Conservation (phyloP, 1,139 yeast genomes). For the Scheffersomyces stambukii region DNA sequence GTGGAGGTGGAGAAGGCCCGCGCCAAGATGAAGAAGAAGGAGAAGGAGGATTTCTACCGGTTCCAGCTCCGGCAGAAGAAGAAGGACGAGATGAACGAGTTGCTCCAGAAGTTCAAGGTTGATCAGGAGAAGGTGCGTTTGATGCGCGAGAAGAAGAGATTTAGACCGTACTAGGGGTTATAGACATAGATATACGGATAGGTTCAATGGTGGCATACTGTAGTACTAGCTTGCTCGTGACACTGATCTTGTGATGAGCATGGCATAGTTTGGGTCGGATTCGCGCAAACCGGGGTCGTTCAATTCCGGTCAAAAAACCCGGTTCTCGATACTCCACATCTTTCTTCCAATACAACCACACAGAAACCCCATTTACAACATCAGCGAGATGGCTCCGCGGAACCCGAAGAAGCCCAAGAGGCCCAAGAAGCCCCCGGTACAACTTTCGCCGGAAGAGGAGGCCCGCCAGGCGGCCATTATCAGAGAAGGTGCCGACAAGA, state of each 20-base stretch:
- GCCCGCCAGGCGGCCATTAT: too few species aligned
- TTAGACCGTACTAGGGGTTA: slow-evolving; percentile 64
- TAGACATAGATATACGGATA: neutral
- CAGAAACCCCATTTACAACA: too few species aligned
- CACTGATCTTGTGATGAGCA: neutral
- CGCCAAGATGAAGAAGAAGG: slow-evolving; percentile 65
- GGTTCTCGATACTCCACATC: too few species aligned
- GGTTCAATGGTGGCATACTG: neutral
- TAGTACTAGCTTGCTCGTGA: neutral
- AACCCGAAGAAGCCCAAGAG: too few species aligned
- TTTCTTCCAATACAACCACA: too few species aligned
- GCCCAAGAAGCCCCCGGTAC: too few species aligned
- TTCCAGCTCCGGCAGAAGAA: slow-evolving; percentile 93
- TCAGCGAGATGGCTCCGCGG: too few species aligned
- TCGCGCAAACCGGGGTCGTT: too few species aligned
- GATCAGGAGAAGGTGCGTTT: slow-evolving; percentile 82
- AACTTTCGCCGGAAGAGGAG: too few species aligned
- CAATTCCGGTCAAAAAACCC: too few species aligned
- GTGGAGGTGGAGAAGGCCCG: slow-evolving; percentile 42
- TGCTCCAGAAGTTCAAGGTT: slow-evolving; percentile 75
- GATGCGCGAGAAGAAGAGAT: slow-evolving; percentile 77
- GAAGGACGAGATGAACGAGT: slow-evolving; percentile 87
- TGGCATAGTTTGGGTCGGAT: neutral
- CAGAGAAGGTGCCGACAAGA: too few species aligned
- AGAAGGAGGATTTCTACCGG: slow-evolving; percentile 88